These are phyloP conservation scores for Adansonia digitata DNA, from an alignment of 345 rosid genomes.

Conservation along the genomic window DNA sequence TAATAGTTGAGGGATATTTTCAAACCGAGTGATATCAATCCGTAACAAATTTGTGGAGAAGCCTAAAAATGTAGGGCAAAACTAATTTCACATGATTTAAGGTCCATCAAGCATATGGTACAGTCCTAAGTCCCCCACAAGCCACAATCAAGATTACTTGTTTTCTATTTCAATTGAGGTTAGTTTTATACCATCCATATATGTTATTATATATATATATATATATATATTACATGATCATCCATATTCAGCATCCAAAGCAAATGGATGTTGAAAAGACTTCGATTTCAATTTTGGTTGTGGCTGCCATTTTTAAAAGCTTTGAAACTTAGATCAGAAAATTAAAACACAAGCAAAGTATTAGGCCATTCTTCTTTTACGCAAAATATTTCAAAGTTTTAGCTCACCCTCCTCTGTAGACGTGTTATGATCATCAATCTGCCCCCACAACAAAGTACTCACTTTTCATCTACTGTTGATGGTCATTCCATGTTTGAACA, in stretches of 20 bases:
- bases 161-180: no score
- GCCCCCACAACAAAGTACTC: slow-evolving; percentile 4
- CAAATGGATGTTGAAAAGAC: neutral
- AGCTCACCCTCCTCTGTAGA: slow-evolving; percentile 60
- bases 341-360: neutral
- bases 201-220: no score
- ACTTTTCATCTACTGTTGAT: slow-evolving; percentile 6
- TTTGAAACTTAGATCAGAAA: neutral
- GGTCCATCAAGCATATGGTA: no score
- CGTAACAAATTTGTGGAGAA: no score
- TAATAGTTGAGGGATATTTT: no score
- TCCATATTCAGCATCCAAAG: neutral
- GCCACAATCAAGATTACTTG: no score
- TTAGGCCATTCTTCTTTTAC: slow-evolving; percentile 24
- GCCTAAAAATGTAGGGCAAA: no score
- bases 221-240: no score
- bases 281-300: neutral
- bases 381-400: slow-evolving; percentile 46
- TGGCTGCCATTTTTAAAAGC: neutral
- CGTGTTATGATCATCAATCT: slow-evolving; percentile 32
- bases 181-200: no score
- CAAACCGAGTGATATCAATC: no score
- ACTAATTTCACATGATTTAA: no score
- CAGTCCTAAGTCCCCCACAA: no score
- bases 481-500: slow-evolving; percentile 10